Evolutionary conservation across 352 stramenopile genomes (phyloP).

Genomic region (Globisporangium rhizosaccharum): DNA sequence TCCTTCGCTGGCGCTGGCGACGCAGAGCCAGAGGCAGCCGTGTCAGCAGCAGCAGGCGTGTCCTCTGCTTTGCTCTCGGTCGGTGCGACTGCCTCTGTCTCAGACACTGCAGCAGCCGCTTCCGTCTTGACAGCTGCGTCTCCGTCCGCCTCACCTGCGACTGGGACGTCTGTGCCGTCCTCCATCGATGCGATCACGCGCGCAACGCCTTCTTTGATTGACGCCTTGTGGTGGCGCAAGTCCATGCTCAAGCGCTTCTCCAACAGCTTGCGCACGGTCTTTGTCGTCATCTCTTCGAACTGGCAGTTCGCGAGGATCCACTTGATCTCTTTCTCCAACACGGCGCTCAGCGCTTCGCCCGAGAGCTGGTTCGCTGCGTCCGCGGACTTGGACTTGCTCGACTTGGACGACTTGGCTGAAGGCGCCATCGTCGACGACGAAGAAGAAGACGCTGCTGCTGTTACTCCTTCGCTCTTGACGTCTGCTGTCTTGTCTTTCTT

Average conservation of each 20-base stretch:
- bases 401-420: background rate
- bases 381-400: slow-evolving; percentile 1
- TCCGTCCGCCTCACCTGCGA: slow-evolving; percentile 6
- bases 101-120: background rate
- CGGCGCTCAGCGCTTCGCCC: slow-evolving; percentile 36
- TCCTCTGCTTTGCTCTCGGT: slow-evolving; percentile 1
- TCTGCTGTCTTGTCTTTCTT: slow-evolving; percentile 34
- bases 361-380: slow-evolving; percentile 15
- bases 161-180: slow-evolving; percentile 20
- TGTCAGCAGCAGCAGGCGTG: background rate
- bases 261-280: slow-evolving; percentile 69
- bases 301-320: slow-evolving; percentile 73
- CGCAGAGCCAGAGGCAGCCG: background rate
- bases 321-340: slow-evolving; percentile 75
- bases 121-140: slow-evolving; percentile 9
- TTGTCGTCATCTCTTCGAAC: slow-evolving; percentile 83
- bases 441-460: background rate
- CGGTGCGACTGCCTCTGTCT: background rate
- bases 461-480: slow-evolving; percentile 30
- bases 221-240: slow-evolving; percentile 63
- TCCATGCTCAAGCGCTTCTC: slow-evolving; percentile 68
- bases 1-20: background rate
- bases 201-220: slow-evolving; percentile 71
- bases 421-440: too few species aligned
- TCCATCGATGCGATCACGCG: slow-evolving; percentile 77